Conservation (phyloP, 805 yeast genomes). For the Maudiozyma bulderi region DNA sequence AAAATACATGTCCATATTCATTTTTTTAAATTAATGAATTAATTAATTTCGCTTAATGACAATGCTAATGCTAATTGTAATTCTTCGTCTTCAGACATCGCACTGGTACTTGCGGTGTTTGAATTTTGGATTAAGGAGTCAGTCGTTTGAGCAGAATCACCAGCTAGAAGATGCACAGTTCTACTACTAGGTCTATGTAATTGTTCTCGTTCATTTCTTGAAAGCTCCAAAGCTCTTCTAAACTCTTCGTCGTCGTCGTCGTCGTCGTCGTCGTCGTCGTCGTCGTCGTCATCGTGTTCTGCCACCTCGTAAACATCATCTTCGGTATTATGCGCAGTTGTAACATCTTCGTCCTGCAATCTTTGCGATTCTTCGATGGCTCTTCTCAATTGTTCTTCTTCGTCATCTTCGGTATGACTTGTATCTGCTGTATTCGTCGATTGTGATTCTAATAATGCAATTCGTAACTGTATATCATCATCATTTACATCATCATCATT, state of each 20-base stretch:
- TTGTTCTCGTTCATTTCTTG: constrained; percentile 6
- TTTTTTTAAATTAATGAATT: neutral
- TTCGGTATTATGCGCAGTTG: neutral
- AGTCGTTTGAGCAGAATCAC: neutral
- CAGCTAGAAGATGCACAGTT: neutral
- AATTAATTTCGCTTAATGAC: constrained; percentile 24
- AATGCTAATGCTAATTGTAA: constrained; percentile 27
- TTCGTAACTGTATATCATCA: constrained; percentile 25
- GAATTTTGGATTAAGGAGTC: neutral
- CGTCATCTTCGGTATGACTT: constrained; percentile 1
- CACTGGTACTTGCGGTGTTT: neutral
- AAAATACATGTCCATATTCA: neutral
- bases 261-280: constrained; percentile 7
- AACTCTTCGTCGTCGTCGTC: constrained; percentile 18
- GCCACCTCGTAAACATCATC: neutral
- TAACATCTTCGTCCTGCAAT: neutral
- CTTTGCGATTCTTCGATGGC: constrained; percentile 17
- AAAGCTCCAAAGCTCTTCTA: constrained; percentile 13
- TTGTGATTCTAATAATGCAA: constrained; percentile 29
- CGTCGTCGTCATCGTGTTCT: constrained; percentile 5
- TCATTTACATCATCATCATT: constrained; percentile 12
- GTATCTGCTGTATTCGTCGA: constrained; percentile 1
- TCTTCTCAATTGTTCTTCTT: constrained; percentile 12
- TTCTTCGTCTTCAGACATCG: constrained; percentile 18
- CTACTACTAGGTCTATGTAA: neutral